A percentile compares a stretch with the other conserved stretches of the same genome.
These are phyloP conservation scores for Phytophthora vignae DNA, from an alignment of 352 stramenopile species.

Conservation along the genomic window DNA sequence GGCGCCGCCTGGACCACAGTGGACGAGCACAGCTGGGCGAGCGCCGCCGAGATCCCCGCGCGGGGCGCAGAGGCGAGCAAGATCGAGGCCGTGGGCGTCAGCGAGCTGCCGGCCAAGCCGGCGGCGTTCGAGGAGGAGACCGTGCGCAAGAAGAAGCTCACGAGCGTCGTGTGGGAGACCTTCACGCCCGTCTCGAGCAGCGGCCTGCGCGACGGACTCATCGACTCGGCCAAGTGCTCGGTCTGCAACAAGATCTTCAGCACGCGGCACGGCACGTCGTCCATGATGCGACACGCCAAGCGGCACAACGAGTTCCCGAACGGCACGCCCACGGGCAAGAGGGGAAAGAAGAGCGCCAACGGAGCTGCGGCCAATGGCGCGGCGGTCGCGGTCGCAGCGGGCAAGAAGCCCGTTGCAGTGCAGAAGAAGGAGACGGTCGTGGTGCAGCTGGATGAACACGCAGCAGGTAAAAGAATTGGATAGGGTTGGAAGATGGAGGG, in stretches of 20 bases:
- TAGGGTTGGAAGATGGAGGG: slow-evolving; percentile 5
- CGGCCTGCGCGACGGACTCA: slow-evolving; percentile 67
- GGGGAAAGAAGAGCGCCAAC: slow-evolving; percentile 58
- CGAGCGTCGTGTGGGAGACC: slow-evolving; percentile 84
- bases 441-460: slow-evolving; percentile 64
- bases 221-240: slow-evolving; percentile 80
- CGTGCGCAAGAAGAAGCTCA: slow-evolving; percentile 84
- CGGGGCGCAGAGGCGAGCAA: slow-evolving; percentile 35
- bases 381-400: slow-evolving; percentile 4
- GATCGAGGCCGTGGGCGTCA: slow-evolving; percentile 45
- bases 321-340: slow-evolving; percentile 53
- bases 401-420: slow-evolving; percentile 51
- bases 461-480: slow-evolving; percentile 48
- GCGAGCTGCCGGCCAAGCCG: slow-evolving; percentile 46
- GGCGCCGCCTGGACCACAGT: slow-evolving; percentile 24
- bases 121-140: slow-evolving; percentile 65
- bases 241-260: slow-evolving; percentile 84
- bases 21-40: slow-evolving; percentile 35
- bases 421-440: slow-evolving; percentile 58
- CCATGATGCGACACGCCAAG: slow-evolving; percentile 87
- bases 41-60: slow-evolving; percentile 12
- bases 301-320: slow-evolving; percentile 77
- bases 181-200: slow-evolving; percentile 78
- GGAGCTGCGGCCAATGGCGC: slow-evolving; percentile 28
- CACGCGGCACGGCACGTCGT: slow-evolving; percentile 81